Evolutionary conservation across 2,329 filamentous ascomycete genomes (phyloP).

Genomic region (Cladosporium sp.): DNA sequence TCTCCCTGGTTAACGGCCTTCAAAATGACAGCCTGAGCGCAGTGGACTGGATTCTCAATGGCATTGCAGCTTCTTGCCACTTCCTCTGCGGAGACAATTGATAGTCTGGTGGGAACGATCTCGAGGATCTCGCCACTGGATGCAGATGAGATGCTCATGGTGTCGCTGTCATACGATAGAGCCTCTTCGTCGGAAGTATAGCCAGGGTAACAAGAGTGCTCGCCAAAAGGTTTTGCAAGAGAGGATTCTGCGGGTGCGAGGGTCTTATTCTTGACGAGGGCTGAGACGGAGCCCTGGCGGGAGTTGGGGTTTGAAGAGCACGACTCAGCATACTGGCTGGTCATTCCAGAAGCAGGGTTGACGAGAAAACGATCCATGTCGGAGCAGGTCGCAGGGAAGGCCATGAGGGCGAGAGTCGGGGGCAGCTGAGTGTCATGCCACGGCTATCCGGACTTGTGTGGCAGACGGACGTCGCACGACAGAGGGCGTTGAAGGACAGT

Average conservation of each 20-base stretch:
- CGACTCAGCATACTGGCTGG: slow-evolving; percentile 9
- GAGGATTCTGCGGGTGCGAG: background rate
- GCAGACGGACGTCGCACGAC: slow-evolving; percentile 9
- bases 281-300: background rate
- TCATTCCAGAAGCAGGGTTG: slow-evolving; percentile 3
- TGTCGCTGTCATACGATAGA: slow-evolving; percentile 12
- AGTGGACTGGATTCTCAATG: background rate
- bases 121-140: slow-evolving; percentile 13
- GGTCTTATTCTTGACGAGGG: background rate
- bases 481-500: background rate
- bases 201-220: slow-evolving; percentile 4
- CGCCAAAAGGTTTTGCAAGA: slow-evolving; percentile 2
- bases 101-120: slow-evolving; percentile 9
- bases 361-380: slow-evolving; percentile 12
- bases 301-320: background rate
- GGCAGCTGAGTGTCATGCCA: slow-evolving; percentile 8
- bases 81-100: slow-evolving; percentile 8
- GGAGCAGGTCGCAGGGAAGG: background rate
- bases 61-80: slow-evolving; percentile 2
- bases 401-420: slow-evolving; percentile 2
- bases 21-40: slow-evolving; percentile 8
- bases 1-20: slow-evolving; percentile 6
- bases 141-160: slow-evolving; percentile 8
- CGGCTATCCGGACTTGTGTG: background rate
- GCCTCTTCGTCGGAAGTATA: slow-evolving; percentile 12